Evolutionary conservation across 1,139 yeast genomes (phyloP).

Genomic region (Yueomyces sp.): DNA sequence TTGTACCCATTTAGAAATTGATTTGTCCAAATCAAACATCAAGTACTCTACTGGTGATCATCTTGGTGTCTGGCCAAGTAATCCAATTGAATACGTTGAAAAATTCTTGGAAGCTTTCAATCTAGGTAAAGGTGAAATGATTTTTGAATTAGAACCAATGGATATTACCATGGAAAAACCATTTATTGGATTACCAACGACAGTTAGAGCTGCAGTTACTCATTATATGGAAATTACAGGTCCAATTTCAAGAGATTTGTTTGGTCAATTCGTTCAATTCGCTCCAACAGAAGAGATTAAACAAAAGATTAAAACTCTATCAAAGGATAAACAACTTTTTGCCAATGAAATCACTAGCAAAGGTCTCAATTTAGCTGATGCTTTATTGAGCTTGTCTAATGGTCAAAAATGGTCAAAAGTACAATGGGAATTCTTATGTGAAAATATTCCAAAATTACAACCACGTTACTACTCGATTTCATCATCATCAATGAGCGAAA

Average conservation of each 20-base stretch:
- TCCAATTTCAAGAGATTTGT: constrained; percentile 80
- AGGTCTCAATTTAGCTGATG: constrained; percentile 66
- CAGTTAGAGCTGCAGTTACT: constrained; percentile 76
- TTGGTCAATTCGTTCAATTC: constrained; percentile 66
- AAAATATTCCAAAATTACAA: constrained; percentile 67
- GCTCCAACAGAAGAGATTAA: constrained; percentile 62
- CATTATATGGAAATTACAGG: constrained; percentile 88
- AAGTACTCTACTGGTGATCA: constrained; percentile 94
- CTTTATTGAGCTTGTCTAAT: constrained; percentile 46
- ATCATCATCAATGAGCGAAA: constrained; percentile 73
- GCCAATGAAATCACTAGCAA: constrained; percentile 49
- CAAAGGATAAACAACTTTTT: constrained; percentile 57
- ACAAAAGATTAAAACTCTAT: constrained; percentile 38
- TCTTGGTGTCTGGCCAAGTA: constrained; percentile 88
- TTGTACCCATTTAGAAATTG: constrained; percentile 88
- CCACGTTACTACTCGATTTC: constrained; percentile 97
- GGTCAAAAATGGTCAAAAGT: constrained; percentile 54
- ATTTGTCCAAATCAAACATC: constrained; percentile 59
- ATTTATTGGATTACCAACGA: constrained; percentile 74
- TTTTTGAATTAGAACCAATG: constrained; percentile 53
- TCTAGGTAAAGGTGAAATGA: constrained; percentile 40
- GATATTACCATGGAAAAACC: constrained; percentile 71
- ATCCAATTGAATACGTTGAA: constrained; percentile 61
- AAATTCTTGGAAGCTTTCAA: constrained; percentile 54
- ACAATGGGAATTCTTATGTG: constrained; percentile 78